Percentiles rank a stretch among this genome's conserved stretches.
Conservation (phyloP, 2,329 filamentous ascomycete genomes). For the Cryoendolithus antarcticus region DNA sequence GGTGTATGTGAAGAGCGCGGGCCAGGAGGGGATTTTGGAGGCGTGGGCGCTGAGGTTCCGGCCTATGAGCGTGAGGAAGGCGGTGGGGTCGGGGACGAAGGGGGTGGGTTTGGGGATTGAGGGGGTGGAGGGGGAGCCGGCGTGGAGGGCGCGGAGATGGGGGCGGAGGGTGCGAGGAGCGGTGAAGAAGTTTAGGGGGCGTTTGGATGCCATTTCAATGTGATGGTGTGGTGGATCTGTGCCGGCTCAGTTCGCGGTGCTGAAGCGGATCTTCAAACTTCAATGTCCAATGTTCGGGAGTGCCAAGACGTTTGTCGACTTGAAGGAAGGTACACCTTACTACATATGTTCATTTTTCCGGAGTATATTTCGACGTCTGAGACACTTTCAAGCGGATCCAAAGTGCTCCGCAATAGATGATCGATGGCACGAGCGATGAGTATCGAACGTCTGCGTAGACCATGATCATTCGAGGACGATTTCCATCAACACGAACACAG, state of each 20-base stretch:
- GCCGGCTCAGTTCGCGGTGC: neutral
- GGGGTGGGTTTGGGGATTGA: conserved; percentile 60
- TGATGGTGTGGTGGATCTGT: conserved; percentile 1
- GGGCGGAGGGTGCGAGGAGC: conserved; percentile 8
- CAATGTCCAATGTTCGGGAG: neutral
- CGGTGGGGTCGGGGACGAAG: conserved; percentile 71
- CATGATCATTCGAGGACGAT: too few species aligned
- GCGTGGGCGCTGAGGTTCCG: conserved; percentile 72
- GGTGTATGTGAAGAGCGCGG: conserved; percentile 71
- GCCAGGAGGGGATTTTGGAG: conserved; percentile 81
- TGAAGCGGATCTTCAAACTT: too few species aligned
- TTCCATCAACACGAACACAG: too few species aligned
- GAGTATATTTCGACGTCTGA: too few species aligned
- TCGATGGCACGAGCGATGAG: too few species aligned
- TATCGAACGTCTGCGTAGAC: too few species aligned
- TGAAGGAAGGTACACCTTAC: too few species aligned
- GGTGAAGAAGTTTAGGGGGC: conserved; percentile 15
- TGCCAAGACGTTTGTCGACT: neutral
- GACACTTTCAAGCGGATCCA: too few species aligned
- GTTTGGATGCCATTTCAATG: conserved; percentile 19
- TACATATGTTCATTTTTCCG: too few species aligned
- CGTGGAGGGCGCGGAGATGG: conserved; percentile 11
- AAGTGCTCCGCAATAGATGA: too few species aligned
- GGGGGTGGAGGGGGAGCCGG: conserved; percentile 25
- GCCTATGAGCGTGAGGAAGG: conserved; percentile 84